Conservation (phyloP, 1,284 basidiomycete genomes). For the Afroboletus lepidellus region DNA sequence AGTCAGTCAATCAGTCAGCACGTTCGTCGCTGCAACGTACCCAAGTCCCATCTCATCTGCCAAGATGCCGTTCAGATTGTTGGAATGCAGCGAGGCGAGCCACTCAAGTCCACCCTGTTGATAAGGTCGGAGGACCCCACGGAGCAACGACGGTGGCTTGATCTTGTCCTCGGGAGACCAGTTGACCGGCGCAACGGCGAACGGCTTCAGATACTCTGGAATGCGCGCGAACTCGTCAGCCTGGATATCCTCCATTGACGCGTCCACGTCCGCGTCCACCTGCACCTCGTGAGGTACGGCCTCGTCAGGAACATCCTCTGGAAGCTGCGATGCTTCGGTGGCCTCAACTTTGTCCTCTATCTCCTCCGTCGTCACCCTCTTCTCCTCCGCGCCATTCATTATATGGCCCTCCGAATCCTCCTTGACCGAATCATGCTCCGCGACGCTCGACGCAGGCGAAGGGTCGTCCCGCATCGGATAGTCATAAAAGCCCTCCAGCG, state of each 20-base stretch:
- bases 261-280: constrained; percentile 4
- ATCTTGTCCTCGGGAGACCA: constrained; percentile 62
- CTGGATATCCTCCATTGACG: constrained; percentile 15
- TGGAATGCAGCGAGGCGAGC: constrained; percentile 87
- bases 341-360: too few species aligned
- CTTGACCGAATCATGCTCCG: constrained; percentile 27
- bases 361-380: not conserved
- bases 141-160: constrained; percentile 77
- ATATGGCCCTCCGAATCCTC: constrained; percentile 5
- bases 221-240: constrained; percentile 32
- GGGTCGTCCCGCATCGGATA: constrained; percentile 25
- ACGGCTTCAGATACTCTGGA: constrained; percentile 62
- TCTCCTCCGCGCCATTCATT: not conserved
- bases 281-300: not conserved
- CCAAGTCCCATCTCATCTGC: constrained; percentile 93
- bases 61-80: constrained; percentile 89
- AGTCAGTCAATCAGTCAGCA: constrained; percentile 3
- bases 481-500: constrained; percentile 30
- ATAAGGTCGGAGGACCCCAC: constrained; percentile 89
- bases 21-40: constrained; percentile 42
- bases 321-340: too few species aligned
- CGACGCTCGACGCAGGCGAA: constrained; percentile 33
- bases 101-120: constrained; percentile 95
- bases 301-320: not conserved
- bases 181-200: constrained; percentile 64